Base-by-base conservation (phyloP, 441 rosid genomes). In the Adansonia rubrostipa region DNA sequence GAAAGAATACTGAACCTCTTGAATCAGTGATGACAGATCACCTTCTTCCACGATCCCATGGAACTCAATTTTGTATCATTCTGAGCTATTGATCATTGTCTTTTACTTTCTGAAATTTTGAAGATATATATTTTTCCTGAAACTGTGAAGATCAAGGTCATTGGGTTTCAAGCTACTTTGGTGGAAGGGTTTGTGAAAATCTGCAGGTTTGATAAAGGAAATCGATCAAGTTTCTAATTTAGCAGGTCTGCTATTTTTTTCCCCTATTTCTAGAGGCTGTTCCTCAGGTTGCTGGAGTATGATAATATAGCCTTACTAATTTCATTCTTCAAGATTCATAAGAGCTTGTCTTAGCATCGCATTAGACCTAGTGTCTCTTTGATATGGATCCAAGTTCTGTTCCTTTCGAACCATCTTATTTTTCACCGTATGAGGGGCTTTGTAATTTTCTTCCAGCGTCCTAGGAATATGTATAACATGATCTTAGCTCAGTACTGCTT, bases 41-140 rank as follows among this genome's bases (percentile, higher is more conserved):
- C 65, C 53, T 62, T 73, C 15, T 79, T 24, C 75, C 84, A 73
- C 65, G 56, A 33, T 72, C 24, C 40, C 75, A 10, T 20, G 3
- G 1, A 6, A 54, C 48, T 15, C 62, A 50, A 45, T 81, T 83
- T 74, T 87, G 84, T 80, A 54, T 36, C 28, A 36, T 72, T 71
- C 9, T 28, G 24, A 54, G 28, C 28, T 5, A 15, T 33, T 71
- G 24, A 51, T 70, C 6, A 71, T 54, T 8, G 36, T 54, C 9
- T 53, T 72, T 54, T 56, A 71, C 15, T 14, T 15, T 48, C 24
- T 53, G 47, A 51, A 15, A 8, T 1, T 24, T 51, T 28, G 14
- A 51, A 28, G 15, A 53, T 28, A 14, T 14, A 9, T n/a, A 17
- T 56, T n/a, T 45, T 51, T 15, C 14, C 20, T 51, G 60, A 50